Evolutionary conservation across 768 basidiomycete genomes (phyloP).

Genomic region (Phaeolepiota aurea): DNA sequence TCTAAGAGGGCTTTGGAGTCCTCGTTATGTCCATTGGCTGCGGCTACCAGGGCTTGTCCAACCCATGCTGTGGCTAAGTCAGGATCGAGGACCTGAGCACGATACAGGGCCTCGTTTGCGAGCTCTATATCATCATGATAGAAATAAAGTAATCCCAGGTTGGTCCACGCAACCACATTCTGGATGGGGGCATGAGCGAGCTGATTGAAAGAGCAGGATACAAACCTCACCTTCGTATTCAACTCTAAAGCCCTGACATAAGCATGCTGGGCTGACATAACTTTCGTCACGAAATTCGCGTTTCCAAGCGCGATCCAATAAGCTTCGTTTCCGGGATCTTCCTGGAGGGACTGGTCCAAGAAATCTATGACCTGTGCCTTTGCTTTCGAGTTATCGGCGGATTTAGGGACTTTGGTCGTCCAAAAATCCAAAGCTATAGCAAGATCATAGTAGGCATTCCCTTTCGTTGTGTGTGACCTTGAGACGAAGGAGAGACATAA

Average conservation of each 20-base stretch:
- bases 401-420: conserved; percentile 19
- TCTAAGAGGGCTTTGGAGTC: conserved; percentile 66
- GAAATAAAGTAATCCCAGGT: conserved; percentile 82
- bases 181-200: too few species aligned
- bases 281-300: conserved; percentile 54
- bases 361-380: conserved; percentile 39
- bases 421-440: conserved; percentile 52
- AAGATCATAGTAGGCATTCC: conserved; percentile 70
- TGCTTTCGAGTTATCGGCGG: conserved; percentile 20
- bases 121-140: conserved; percentile 72
- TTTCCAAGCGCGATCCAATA: conserved; percentile 85
- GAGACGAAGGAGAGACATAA: conserved; percentile 51
- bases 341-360: conserved; percentile 64
- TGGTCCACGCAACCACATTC: conserved; percentile 77
- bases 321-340: conserved; percentile 59
- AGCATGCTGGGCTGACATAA: conserved; percentile 81
- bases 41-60: conserved; percentile 75
- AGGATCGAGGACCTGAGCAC: conserved; percentile 87
- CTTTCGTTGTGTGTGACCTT: conserved; percentile 38
- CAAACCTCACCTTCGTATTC: conserved; percentile 68
- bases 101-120: conserved; percentile 78
- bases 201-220: too few species aligned
- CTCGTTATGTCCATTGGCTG: conserved; percentile 40
- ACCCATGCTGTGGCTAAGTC: conserved; percentile 88
- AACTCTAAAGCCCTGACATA: conserved; percentile 85